A percentile compares a stretch with the other conserved stretches of the same genome.
Conservation (phyloP, 1,139 yeast species). For the Zygosaccharomyces sapae region DNA sequence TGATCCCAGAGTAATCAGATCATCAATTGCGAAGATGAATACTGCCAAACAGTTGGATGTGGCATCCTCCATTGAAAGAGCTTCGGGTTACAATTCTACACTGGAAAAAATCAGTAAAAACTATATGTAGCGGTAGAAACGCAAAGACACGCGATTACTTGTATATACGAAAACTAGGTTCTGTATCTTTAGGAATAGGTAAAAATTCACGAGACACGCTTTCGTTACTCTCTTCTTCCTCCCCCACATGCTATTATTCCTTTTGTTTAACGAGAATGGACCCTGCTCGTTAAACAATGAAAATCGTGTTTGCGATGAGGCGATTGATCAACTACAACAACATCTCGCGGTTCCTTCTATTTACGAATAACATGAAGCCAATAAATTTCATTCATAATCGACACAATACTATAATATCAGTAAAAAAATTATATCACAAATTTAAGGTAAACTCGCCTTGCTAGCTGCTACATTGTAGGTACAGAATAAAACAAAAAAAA, state of each 20-base stretch:
- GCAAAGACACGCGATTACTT: conserved; percentile 1
- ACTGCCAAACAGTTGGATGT: conserved; percentile 50
- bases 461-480: not conserved
- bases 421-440: not conserved
- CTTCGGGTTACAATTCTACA: conserved; percentile 31
- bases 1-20: conserved; percentile 87
- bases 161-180: conserved; percentile 2
- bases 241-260: too few relatives aligned
- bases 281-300: too few relatives aligned
- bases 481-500: not conserved
- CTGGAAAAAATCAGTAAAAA: conserved; percentile 22
- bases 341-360: too few relatives aligned
- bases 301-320: too few relatives aligned
- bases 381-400: too few relatives aligned
- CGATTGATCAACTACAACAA: too few relatives aligned
- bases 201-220: too few relatives aligned
- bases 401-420: too few relatives aligned
- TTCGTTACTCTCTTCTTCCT: too few relatives aligned
- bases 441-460: not conserved
- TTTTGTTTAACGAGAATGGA: too few relatives aligned
- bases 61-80: conserved; percentile 49
- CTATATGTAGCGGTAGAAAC: conserved; percentile 11
- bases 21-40: conserved; percentile 67
- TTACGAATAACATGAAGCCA: too few relatives aligned
- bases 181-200: too few relatives aligned